A percentile compares a stretch with the other conserved stretches of the same genome.
phyloP scores from a whole-genome alignment of 305 asterid species.

The Caryopteris hybrid region DNA sequence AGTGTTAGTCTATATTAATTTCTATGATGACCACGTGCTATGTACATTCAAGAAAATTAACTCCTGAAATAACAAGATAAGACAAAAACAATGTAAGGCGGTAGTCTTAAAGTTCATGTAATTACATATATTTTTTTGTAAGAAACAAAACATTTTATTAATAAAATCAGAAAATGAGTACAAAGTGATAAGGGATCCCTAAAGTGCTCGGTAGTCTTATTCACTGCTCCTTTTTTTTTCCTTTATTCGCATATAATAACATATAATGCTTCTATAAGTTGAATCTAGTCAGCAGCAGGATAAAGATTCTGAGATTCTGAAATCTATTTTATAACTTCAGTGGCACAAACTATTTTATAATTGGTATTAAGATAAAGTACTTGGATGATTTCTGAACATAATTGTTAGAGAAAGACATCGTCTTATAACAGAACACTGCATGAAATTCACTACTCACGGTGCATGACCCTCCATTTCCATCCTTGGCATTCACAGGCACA shows the following conservation, averaged over 20 bases:
- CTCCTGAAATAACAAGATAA: constrained; percentile 6
- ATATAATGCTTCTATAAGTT: neutral
- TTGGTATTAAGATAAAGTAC: neutral
- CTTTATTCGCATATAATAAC: no score
- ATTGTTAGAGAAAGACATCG: neutral
- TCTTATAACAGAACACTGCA: neutral
- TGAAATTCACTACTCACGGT: constrained; percentile 56
- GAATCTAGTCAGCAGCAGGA: constrained; percentile 5
- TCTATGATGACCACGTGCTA: neutral
- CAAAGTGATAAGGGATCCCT: no score
- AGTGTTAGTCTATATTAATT: no score
- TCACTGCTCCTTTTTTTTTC: no score
- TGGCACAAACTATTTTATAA: constrained; percentile 3
- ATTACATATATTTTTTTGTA: neutral
- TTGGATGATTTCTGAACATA: neutral
- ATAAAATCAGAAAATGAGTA: no score
- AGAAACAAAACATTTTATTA: no score
- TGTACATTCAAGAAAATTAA: constrained; percentile 6
- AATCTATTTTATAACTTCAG: neutral
- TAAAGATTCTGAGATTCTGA: neutral
- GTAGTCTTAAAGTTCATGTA: neutral
- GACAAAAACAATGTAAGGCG: neutral
- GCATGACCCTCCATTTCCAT: constrained; percentile 88
- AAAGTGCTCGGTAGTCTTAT: no score
- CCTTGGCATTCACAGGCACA: constrained; percentile 60